Conservation (phyloP, 352 stramenopile genomes). For the Peronospora destructor region DNA sequence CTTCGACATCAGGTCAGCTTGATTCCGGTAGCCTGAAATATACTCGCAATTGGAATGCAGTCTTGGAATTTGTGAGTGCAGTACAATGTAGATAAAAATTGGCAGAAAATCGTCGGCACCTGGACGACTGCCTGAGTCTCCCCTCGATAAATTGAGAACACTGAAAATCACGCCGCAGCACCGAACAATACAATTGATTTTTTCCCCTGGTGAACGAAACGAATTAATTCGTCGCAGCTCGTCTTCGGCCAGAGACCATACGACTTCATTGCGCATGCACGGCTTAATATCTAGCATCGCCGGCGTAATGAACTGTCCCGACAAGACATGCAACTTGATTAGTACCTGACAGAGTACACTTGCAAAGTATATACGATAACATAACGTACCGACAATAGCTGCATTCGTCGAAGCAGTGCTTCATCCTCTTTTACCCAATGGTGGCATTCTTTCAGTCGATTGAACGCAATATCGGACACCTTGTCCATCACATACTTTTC, state of each 20-base stretch:
- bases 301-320: constrained; percentile 43
- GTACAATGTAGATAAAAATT: constrained; percentile 90
- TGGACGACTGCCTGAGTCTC: constrained; percentile 54
- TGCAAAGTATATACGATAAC: background rate
- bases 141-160: constrained; percentile 75
- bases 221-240: constrained; percentile 87
- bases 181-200: constrained; percentile 86
- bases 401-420: constrained; percentile 65
- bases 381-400: constrained; percentile 59
- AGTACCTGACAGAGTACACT: background rate
- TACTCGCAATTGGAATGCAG: constrained; percentile 89
- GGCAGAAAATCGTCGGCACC: constrained; percentile 88
- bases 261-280: constrained; percentile 85
- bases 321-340: background rate
- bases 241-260: constrained; percentile 84
- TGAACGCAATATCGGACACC: constrained; percentile 72
- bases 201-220: constrained; percentile 80
- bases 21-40: constrained; percentile 84
- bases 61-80: constrained; percentile 83
- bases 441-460: constrained; percentile 53
- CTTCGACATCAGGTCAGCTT: constrained; percentile 88
- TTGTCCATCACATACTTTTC: constrained; percentile 92
- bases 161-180: constrained; percentile 88
- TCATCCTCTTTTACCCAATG: constrained; percentile 74
- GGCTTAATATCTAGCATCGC: constrained; percentile 89